Conservation (phyloP, 805 yeast species). For the Komagataella ulmi region DNA sequence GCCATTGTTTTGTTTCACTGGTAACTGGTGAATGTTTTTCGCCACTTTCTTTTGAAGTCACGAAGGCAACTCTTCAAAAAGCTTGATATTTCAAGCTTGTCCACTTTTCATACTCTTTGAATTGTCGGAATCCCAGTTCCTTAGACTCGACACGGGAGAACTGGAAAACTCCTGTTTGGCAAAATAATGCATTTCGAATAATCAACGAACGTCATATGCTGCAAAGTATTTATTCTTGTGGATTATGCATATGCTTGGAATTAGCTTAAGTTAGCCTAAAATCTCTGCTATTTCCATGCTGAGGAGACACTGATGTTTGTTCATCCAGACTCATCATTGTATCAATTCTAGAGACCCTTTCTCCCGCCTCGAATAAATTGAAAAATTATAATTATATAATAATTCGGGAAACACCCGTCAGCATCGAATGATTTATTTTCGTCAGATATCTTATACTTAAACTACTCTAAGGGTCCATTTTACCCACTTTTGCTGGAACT, state of each 20-base stretch:
- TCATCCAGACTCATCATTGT: too few relatives aligned
- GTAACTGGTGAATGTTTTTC: constrained; percentile 13
- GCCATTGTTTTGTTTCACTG: constrained; percentile 7
- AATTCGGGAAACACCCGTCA: neutral
- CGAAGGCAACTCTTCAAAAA: too few relatives aligned
- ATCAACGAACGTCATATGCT: constrained; percentile 44
- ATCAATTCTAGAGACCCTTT: too few relatives aligned
- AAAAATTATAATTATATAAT: too few relatives aligned
- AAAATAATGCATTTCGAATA: constrained; percentile 47
- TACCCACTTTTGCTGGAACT: neutral
- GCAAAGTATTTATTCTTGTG: constrained; percentile 1
- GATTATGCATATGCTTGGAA: neutral
- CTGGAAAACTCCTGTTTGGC: constrained; percentile 11
- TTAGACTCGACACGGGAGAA: constrained; percentile 2
- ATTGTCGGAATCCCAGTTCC: neutral
- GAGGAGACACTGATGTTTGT: neutral
- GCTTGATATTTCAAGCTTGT: neutral
- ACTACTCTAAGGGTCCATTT: neutral
- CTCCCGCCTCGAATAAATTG: too few relatives aligned
- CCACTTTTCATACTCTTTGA: neutral
- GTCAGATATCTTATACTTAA: neutral
- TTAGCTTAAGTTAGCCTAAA: neutral
- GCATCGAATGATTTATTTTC: neutral
- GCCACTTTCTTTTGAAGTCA: constrained; percentile 3
- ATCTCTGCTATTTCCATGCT: neutral